A percentile compares a stretch with the other conserved stretches of the same genome.
phyloP scores from a whole-genome alignment of 352 stramenopile genomes.

The Globisporangium spiculum region DNA sequence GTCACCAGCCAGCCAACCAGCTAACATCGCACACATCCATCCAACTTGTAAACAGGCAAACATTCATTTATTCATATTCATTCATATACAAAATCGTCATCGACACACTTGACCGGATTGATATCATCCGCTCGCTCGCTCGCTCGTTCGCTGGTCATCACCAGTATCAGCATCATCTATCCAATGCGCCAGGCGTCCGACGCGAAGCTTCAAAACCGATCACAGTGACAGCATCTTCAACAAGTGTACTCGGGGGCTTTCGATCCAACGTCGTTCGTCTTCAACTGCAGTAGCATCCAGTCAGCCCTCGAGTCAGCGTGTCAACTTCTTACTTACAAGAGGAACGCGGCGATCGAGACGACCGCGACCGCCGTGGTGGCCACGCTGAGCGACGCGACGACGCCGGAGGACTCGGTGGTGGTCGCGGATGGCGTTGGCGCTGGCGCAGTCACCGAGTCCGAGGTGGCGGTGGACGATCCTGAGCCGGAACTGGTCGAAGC shows the following conservation, averaged over 20 bases:
- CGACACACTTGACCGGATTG: background rate
- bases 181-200: background rate
- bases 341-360: slow-evolving; percentile 5
- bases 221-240: background rate
- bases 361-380: slow-evolving; percentile 7
- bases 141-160: background rate
- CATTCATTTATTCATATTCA: background rate
- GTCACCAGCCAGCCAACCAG: too few species aligned
- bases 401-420: background rate
- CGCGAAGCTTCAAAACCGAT: background rate
- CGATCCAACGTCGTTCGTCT: background rate
- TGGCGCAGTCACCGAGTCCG: background rate
- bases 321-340: slow-evolving; percentile 2
- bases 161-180: background rate
- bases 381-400: slow-evolving; percentile 4
- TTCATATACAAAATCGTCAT: background rate
- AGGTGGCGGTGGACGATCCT: background rate
- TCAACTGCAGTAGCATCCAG: background rate
- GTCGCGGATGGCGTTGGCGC: background rate
- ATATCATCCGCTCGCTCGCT: too few species aligned
- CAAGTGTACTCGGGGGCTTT: background rate
- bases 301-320: background rate
- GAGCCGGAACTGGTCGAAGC: slow-evolving; percentile 3
- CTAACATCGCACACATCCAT: background rate
- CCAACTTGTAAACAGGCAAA: background rate